Conservation (phyloP, 306 rosid genomes). For the Vigna trinervia region DNA sequence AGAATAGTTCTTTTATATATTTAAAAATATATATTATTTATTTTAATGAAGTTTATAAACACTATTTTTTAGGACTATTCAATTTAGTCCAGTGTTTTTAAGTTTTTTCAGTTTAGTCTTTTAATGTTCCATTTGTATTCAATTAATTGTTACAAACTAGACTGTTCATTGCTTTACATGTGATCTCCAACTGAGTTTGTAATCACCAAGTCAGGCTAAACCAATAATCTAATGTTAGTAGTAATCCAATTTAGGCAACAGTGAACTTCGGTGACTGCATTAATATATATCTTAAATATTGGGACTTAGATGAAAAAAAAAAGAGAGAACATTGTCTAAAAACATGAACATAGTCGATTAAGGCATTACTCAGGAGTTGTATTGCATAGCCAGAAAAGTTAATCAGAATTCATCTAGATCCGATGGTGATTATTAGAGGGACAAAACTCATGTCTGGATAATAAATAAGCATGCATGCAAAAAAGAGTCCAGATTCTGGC, state of each 20-base stretch:
- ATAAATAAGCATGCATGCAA: neutral
- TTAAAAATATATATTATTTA: neutral
- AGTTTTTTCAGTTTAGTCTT: neutral
- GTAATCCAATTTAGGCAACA: neutral
- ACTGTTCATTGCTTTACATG: neutral
- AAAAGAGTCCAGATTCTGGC: neutral
- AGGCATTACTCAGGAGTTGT: neutral
- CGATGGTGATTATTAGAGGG: neutral
- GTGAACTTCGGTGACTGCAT: neutral
- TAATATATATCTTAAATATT: slow-evolving; percentile 3
- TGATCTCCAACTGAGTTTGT: neutral
- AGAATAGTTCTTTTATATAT: neutral
- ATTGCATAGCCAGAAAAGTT: neutral
- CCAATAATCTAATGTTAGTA: neutral
- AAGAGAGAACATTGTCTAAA: neutral
- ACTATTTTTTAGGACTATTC: slow-evolving; percentile 1
- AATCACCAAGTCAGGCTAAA: neutral
- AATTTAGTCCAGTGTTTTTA: slow-evolving; percentile 11
- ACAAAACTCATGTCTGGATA: neutral
- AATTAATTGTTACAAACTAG: neutral
- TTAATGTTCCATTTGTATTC: neutral
- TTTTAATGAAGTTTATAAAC: slow-evolving; percentile 16
- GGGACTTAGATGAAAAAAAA: neutral
- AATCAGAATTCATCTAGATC: slow-evolving; percentile 6
- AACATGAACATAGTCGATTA: neutral